Percentiles rank a stretch among this genome's conserved stretches.
phyloP scores from a whole-genome alignment of 352 stramenopile species.

The Pythium oligandrum region DNA sequence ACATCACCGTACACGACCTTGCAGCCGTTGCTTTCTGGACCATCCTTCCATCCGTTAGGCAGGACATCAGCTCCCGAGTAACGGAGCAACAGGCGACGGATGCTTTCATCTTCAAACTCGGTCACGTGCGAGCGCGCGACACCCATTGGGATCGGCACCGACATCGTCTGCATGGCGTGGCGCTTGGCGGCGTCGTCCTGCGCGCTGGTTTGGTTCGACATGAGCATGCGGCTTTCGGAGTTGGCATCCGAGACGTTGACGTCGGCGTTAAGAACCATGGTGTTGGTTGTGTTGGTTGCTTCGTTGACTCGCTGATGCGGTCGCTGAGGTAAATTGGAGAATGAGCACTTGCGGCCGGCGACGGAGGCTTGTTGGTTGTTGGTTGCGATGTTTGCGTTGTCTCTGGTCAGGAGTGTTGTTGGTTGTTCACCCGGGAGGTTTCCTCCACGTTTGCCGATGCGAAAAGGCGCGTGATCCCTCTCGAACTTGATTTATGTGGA shows the following conservation, averaged over 20 bases:
- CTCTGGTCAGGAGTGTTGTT: no score
- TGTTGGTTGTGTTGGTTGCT: conserved; percentile 1
- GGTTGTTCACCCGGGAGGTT: no score
- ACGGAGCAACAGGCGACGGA: conserved; percentile 48
- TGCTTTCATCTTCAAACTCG: conserved; percentile 52
- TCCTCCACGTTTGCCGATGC: no score
- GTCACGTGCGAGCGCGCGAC: conserved; percentile 40
- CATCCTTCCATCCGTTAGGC: conserved; percentile 57
- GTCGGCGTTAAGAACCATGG: conserved; percentile 47
- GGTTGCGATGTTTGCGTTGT: no score
- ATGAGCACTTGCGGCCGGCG: background rate
- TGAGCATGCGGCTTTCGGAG: conserved; percentile 26
- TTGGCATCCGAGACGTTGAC: conserved; percentile 41
- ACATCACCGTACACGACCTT: conserved; percentile 70
- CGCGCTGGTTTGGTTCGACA: conserved; percentile 20
- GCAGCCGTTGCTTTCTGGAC: conserved; percentile 61
- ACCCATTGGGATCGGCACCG: conserved; percentile 46
- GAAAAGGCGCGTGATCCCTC: no score
- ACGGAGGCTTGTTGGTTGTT: no score
- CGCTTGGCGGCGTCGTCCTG: conserved; percentile 36
- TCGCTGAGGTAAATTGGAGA: conserved; percentile 2
- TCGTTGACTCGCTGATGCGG: conserved; percentile 1
- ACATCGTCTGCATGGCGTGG: conserved; percentile 25
- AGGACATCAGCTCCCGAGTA: conserved; percentile 56
- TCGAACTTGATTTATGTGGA: no score